Base-by-base conservation (phyloP, 495 filamentous ascomycete species). In the Penicillium herquei region DNA sequence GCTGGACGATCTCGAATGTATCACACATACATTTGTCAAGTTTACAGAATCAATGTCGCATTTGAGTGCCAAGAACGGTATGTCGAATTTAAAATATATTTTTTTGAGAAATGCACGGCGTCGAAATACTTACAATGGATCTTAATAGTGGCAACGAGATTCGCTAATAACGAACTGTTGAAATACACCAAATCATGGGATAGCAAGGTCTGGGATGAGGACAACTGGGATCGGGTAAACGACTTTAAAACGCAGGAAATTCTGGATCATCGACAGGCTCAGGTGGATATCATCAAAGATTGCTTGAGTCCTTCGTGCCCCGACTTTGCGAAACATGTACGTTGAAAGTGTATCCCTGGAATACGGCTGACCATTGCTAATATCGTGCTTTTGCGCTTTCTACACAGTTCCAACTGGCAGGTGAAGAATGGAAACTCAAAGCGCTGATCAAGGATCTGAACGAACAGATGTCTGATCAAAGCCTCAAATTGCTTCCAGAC, bases 401-500 rank as follows among this genome's bases (percentile, higher is more conserved):
- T 54, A 21, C 43, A 40, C 50, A 87, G 81, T 97, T 90, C 65
- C 86, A 90, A 48, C 95, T 96, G 91, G 85, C 89, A 66, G 89
- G 97, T 64, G 90, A 96, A 66, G 88, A 96, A 72, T 96, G 92
- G 91, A 77, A 92, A 41, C 88, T 98, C 64, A 87, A 91, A 66
- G 90, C 95, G 62, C 91, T 93, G 55, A 96, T 98, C 61, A 79
- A 83, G 3, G 83, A 91, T 54, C 77, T 98, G 55, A 88, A 91
- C 43, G 85, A 88, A 66, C 74, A 91, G 17, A 93, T 98, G 75
- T 96, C 92, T 6, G 92, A 98, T 73, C 92, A 96, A 66, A 98
- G 98, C 61, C 83, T 98, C 1, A 93, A 96, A 65, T 83, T 98
- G 1, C 82, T 98, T n/a, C 94, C 94, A 0, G 95, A 98, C 72